Evolutionary conservation across 805 yeast species (phyloP).

Genomic region (Cyberlindnera maclurae): DNA sequence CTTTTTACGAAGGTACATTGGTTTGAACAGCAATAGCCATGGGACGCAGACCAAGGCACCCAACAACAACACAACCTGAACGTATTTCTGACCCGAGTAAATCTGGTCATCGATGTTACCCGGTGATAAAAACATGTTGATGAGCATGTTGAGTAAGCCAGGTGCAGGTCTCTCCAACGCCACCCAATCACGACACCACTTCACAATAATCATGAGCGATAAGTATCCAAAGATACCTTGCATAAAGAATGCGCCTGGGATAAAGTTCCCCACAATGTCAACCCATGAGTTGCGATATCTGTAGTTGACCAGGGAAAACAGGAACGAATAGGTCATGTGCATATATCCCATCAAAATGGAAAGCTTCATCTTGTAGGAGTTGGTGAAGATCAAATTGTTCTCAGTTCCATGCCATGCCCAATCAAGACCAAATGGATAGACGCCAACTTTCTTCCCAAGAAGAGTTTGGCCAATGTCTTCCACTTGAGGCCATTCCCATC

Average conservation of each 20-base stretch:
- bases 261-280: conserved; percentile 86
- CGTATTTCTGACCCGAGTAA: conserved; percentile 68
- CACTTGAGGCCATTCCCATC: conserved; percentile 88
- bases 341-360: conserved; percentile 90
- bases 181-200: conserved; percentile 93
- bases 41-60: conserved; percentile 90
- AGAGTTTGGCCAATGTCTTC: conserved; percentile 57
- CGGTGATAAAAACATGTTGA: conserved; percentile 91
- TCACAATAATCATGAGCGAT: conserved; percentile 78
- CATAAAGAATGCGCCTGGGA: conserved; percentile 93
- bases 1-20: conserved; percentile 58
- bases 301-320: conserved; percentile 80
- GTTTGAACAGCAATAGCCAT: conserved; percentile 81
- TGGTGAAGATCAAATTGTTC: conserved; percentile 80
- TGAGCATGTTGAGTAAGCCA: conserved; percentile 87
- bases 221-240: conserved; percentile 94
- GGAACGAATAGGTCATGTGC: conserved; percentile 88
- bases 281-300: conserved; percentile 58
- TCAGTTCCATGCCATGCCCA: conserved; percentile 98
- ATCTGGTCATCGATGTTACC: conserved; percentile 78
- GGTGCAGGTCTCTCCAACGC: conserved; percentile 77
- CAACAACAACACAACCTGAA: conserved; percentile 66
- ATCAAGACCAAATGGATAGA: conserved; percentile 83
- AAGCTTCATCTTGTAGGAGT: conserved; percentile 95
- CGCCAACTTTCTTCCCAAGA: conserved; percentile 57